Base-by-base conservation (phyloP, 2,329 filamentous ascomycete species). In the Penicillium palitans region DNA sequence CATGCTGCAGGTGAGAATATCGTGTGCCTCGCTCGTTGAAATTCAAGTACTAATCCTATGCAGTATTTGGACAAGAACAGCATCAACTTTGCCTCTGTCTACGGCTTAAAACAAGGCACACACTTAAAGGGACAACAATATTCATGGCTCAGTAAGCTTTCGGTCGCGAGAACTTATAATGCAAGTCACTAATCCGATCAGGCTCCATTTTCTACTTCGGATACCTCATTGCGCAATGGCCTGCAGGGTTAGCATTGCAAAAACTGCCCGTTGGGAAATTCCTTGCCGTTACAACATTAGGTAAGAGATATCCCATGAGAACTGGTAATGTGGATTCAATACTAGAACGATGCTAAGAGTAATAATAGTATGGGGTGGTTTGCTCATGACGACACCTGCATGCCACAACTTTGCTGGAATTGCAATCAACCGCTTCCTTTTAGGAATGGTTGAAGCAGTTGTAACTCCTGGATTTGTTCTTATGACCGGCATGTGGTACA, bases 11-110 rank as follows among this genome's bases (percentile, higher is more conserved):
- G 86, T 85, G 59, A 81, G 52, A 27, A 19, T 29, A 7, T 19
- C 3, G n/a, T 31, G 1, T 27, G 7, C 27, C 19, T 6, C 24
- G 12, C 19, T 9, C 12, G 1, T 29, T 35, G 2, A n/a, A 52
- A 19, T 17, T 3, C 17, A 8, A 19, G 31, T 42, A 12, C 35
- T 64, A 15, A 63, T 35, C 15, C 15, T 13, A 19, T 24, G 17
- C 49, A 70, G 65, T 70, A 70, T 21, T 46, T 87, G 74, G 84
- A 87, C 68, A 87, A 87, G 68, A 81, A 81, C 6, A 84, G 83
- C 58, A 70, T 85, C 55, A 71, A 71, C 17, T 71, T 71, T 24
- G 69, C 70, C 0, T 71, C 70, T 1, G 69, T 73, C 0, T 73
- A 71, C 35, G 71, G 70, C 0, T 59, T 73, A 13, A 70, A 72